Evolutionary conservation across 2,329 filamentous ascomycete species (phyloP).

Genomic region (Dactylellina haptotyla): DNA sequence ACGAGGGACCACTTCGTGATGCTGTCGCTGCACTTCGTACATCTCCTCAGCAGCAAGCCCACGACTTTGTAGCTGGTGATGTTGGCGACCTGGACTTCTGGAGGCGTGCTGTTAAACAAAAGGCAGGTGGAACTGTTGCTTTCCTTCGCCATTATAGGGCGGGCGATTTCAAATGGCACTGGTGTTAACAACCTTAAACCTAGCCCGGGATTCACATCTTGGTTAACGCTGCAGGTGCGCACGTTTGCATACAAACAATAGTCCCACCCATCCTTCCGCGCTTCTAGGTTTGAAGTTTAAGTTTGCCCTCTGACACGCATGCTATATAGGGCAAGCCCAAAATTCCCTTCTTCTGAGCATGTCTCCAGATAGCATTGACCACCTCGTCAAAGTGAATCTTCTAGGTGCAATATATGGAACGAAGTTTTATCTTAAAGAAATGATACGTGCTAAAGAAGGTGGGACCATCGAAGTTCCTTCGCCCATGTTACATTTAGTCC

Average conservation of each 20-base stretch:
- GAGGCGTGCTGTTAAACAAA: constrained; percentile 57
- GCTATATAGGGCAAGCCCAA: constrained; percentile 25
- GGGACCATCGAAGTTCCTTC: background rate
- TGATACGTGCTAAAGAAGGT: constrained; percentile 63
- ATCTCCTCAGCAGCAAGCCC: constrained; percentile 13
- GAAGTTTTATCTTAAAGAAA: constrained; percentile 65
- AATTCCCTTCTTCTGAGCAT: constrained; percentile 5
- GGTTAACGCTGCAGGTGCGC: constrained; percentile 78
- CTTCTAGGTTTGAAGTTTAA: no score
- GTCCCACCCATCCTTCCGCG: background rate
- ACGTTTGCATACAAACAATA: background rate
- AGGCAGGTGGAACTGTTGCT: constrained; percentile 24
- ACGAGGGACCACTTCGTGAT: constrained; percentile 63
- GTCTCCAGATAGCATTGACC: constrained; percentile 62
- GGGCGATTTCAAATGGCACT: background rate
- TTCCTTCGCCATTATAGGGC: background rate
- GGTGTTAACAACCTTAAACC: constrained; percentile 6
- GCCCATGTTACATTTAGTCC: background rate
- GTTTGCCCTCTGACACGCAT: background rate
- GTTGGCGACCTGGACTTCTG: constrained; percentile 56
- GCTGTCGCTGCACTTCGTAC: constrained; percentile 61
- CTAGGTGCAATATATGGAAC: constrained; percentile 72
- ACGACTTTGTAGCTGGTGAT: constrained; percentile 55
- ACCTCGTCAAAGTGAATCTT: constrained; percentile 76
- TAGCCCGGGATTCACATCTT: constrained; percentile 69